phyloP scores from a whole-genome alignment of 1,139 yeast genomes.

The Taphrina betulina region DNA sequence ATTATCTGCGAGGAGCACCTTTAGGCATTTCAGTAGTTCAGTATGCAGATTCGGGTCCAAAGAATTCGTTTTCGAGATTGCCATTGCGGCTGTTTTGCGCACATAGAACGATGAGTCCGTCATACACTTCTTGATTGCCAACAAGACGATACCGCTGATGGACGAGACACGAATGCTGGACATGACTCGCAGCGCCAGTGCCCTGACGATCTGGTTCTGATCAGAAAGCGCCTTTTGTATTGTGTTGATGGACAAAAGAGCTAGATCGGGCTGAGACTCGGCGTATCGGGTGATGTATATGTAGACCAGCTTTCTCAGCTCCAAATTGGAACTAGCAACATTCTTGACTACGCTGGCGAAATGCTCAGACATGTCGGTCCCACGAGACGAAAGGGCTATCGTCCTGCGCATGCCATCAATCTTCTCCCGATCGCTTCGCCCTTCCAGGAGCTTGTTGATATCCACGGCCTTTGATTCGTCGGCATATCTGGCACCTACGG shows the following conservation, averaged over 20 bases:
- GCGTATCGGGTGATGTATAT: constrained; percentile 75
- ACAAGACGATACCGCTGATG: constrained; percentile 71
- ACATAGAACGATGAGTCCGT: constrained; percentile 76
- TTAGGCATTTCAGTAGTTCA: constrained; percentile 54
- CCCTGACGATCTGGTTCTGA: constrained; percentile 63
- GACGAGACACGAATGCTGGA: constrained; percentile 78
- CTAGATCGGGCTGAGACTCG: constrained; percentile 81
- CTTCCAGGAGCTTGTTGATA: constrained; percentile 19
- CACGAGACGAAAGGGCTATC: constrained; percentile 41
- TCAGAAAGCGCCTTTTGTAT: constrained; percentile 80
- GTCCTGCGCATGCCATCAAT: constrained; percentile 28
- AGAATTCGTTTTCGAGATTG: constrained; percentile 65
- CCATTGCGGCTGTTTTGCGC: constrained; percentile 74
- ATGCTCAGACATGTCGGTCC: constrained; percentile 60
- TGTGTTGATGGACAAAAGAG: constrained; percentile 83
- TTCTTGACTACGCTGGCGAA: constrained; percentile 90
- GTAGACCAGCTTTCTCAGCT: constrained; percentile 74
- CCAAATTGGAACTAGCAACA: constrained; percentile 67
- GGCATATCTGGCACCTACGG: constrained; percentile 27
- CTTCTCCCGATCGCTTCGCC: constrained; percentile 27
- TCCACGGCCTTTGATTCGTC: constrained; percentile 18
- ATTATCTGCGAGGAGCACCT: constrained; percentile 60
- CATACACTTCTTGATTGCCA: constrained; percentile 68
- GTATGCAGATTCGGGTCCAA: constrained; percentile 48
- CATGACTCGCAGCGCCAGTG: constrained; percentile 73